Percentiles rank a stretch among this genome's conserved stretches.
Evolutionary conservation across 1,284 basidiomycete species (phyloP).

Genomic region (Rhodotorula sp.): DNA sequence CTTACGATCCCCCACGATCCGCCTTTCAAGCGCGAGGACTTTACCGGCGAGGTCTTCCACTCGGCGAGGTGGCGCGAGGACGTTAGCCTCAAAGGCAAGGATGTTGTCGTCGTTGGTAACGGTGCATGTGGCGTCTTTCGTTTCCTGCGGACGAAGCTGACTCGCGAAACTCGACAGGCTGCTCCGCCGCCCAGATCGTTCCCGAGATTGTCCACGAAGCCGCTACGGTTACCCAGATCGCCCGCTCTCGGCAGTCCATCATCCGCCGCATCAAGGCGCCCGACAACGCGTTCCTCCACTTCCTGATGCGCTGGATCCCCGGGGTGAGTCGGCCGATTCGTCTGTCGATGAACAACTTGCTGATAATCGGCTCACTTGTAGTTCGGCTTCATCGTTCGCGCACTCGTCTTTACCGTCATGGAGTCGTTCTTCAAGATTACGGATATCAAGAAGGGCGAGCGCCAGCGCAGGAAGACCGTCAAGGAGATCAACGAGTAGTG

Average conservation of each 20-base stretch:
- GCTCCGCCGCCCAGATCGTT: slow-evolving; percentile 33
- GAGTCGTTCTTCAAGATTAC: slow-evolving; percentile 25
- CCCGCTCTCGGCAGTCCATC: slow-evolving; percentile 33
- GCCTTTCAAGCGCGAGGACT: slow-evolving; percentile 25
- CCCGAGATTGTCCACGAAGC: slow-evolving; percentile 29
- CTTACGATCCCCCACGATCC: slow-evolving; percentile 33
- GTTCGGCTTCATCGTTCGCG: slow-evolving; percentile 31
- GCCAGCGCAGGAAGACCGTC: slow-evolving; percentile 7
- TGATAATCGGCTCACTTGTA: background rate
- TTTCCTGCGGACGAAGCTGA: no score
- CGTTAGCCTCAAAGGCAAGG: slow-evolving; percentile 28
- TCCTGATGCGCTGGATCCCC: slow-evolving; percentile 20
- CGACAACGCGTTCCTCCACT: slow-evolving; percentile 16
- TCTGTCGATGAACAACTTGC: background rate
- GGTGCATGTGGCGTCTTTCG: slow-evolving; percentile 5
- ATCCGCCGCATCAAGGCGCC: slow-evolving; percentile 23
- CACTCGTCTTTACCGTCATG: slow-evolving; percentile 24
- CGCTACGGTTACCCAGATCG: slow-evolving; percentile 29
- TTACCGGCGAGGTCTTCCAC: slow-evolving; percentile 34
- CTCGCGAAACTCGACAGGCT: slow-evolving; percentile 11
- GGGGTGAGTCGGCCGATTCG: slow-evolving; percentile 18
- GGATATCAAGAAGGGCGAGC: slow-evolving; percentile 24
- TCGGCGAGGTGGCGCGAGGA: slow-evolving; percentile 25
- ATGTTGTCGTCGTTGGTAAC: slow-evolving; percentile 40
- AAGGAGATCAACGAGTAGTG: slow-evolving; percentile 27